Evolutionary conservation across 169 alveolate species (phyloP).

Genomic region (Amoebophrya sp.): DNA sequence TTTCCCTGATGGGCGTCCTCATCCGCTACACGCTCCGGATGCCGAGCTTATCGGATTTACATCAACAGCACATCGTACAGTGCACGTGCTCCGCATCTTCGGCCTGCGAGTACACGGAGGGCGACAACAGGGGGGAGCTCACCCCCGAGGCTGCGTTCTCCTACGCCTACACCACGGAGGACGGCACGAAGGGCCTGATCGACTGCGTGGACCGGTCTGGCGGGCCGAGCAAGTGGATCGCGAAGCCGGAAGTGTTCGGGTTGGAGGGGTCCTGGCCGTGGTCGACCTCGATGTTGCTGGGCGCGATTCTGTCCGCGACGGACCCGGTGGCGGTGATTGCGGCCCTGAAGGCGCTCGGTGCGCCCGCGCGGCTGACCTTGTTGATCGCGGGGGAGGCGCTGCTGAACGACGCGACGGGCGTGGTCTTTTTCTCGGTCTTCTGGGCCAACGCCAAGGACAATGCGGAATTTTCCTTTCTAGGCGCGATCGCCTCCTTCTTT

Average conservation of each 20-base stretch:
- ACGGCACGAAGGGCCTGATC: too few species aligned
- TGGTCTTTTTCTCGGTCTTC: conserved; percentile 61
- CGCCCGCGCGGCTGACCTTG: conserved; percentile 61
- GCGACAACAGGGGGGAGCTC: too few species aligned
- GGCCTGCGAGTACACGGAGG: too few species aligned
- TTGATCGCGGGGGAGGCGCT: conserved; percentile 66
- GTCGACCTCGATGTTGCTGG: conserved; percentile 55
- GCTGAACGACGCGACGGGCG: conserved; percentile 69
- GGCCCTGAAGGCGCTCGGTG: conserved; percentile 57
- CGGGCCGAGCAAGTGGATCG: neutral
- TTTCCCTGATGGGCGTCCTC: neutral
- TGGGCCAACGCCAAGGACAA: neutral
- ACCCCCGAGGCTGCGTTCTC: too few species aligned
- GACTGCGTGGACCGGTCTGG: too few species aligned
- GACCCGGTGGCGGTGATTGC: conserved; percentile 72
- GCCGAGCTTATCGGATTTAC: too few species aligned
- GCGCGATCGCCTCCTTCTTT: neutral
- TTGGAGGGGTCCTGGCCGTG: too few species aligned
- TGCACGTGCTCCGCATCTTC: too few species aligned
- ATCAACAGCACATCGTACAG: too few species aligned
- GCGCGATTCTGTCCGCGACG: conserved; percentile 60
- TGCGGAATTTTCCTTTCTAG: neutral
- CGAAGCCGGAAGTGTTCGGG: neutral
- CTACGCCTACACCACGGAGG: too few species aligned
- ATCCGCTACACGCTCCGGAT: too few species aligned